phyloP scores from a whole-genome alignment of 2,329 filamentous ascomycete genomes.

The Penicillium sp. region DNA sequence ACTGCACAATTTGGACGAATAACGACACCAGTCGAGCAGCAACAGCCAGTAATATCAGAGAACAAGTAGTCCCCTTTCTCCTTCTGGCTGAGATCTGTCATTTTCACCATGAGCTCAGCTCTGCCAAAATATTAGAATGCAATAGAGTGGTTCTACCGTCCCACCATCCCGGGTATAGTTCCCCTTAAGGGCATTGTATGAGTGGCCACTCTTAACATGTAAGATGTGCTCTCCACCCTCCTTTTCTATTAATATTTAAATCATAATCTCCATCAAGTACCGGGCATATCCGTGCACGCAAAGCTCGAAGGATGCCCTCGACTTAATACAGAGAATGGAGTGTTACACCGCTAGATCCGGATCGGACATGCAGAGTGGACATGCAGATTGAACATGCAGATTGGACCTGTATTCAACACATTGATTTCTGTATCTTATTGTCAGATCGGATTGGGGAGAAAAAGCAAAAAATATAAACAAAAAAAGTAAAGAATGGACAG shows the following conservation, averaged over 20 bases:
- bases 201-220: neutral
- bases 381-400: constrained; percentile 3
- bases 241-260: neutral
- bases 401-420: constrained; percentile 18
- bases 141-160: constrained; percentile 15
- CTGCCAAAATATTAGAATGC: constrained; percentile 11
- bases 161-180: constrained; percentile 13
- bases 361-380: constrained; percentile 15
- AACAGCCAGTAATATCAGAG: constrained; percentile 15
- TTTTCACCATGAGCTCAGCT: constrained; percentile 22
- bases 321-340: constrained; percentile 6
- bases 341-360: constrained; percentile 25
- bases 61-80: constrained; percentile 1
- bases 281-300: constrained; percentile 1
- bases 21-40: constrained; percentile 1
- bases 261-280: neutral
- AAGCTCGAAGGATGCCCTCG: constrained; percentile 2
- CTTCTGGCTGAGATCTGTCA: constrained; percentile 23
- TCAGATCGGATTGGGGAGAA: constrained; percentile 6
- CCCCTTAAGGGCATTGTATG: constrained; percentile 2
- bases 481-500: neutral
- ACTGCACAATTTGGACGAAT: constrained; percentile 18
- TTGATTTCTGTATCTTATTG: constrained; percentile 13
- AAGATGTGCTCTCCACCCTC: neutral
- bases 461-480: neutral